These are phyloP conservation scores for Saturnispora mendoncae DNA, from an alignment of 805 yeast genomes.

Conservation along the genomic window DNA sequence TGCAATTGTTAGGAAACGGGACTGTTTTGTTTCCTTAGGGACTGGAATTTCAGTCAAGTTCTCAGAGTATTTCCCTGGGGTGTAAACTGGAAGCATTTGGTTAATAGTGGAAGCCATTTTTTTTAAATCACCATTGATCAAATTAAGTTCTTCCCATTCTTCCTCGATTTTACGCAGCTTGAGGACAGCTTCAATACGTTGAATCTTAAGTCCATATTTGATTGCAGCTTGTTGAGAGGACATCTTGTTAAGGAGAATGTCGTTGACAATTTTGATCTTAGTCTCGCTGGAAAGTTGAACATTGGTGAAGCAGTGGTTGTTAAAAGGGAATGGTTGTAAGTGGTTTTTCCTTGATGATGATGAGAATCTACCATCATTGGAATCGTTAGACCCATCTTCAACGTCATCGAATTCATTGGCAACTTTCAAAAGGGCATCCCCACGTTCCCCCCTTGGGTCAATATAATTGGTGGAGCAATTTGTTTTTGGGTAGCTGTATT, in stretches of 20 bases:
- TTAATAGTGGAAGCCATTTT: slow-evolving; percentile 56
- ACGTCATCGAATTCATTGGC: slow-evolving; percentile 13
- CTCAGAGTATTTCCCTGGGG: slow-evolving; percentile 44
- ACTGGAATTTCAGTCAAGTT: slow-evolving; percentile 91
- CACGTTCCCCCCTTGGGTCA: slow-evolving; percentile 43
- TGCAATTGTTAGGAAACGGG: slow-evolving; percentile 80
- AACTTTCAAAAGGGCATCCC: slow-evolving; percentile 24
- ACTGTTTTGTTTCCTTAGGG: slow-evolving; percentile 71
- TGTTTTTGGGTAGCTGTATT: slow-evolving; percentile 58
- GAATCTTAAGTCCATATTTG: slow-evolving; percentile 69
- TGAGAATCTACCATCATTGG: slow-evolving; percentile 17
- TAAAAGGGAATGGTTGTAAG: slow-evolving; percentile 79
- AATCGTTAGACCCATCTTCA: too few relatives aligned
- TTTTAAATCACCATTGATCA: slow-evolving; percentile 46
- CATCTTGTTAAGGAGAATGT: slow-evolving; percentile 37
- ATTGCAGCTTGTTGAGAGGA: slow-evolving; percentile 69
- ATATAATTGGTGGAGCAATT: slow-evolving; percentile 68
- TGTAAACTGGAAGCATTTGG: slow-evolving; percentile 72
- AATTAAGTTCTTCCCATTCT: slow-evolving; percentile 46
- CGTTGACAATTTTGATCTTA: slow-evolving; percentile 52
- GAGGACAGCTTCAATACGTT: slow-evolving; percentile 83
- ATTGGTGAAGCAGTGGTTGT: slow-evolving; percentile 62
- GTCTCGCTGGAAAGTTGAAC: slow-evolving; percentile 47
- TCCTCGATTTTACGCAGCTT: slow-evolving; percentile 59
- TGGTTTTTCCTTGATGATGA: slow-evolving; percentile 16